Conservation (phyloP, 371 early-diverging fungal genomes). For the Synchytrium microbalum region DNA sequence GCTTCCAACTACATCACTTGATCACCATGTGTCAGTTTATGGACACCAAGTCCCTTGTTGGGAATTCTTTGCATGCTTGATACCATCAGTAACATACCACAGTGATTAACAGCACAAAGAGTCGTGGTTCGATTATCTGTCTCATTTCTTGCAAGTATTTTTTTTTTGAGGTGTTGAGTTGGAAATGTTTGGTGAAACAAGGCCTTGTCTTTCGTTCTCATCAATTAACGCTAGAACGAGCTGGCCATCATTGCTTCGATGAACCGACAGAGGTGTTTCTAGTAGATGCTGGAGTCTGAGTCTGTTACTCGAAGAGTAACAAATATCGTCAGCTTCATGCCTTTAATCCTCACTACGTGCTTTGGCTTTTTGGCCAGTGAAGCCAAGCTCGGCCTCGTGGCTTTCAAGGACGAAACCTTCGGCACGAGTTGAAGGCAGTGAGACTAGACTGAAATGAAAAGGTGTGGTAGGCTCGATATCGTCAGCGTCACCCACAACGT, state of each 20-base stretch:
- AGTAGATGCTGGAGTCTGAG: too few relatives aligned
- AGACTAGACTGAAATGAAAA: too few relatives aligned
- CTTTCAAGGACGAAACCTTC: too few relatives aligned
- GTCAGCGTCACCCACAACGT: conserved; percentile 45
- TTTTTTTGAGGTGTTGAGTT: conserved; percentile 33
- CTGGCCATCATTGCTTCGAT: conserved; percentile 1
- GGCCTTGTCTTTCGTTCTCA: conserved; percentile 1
- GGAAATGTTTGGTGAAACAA: background rate
- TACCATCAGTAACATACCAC: conserved; percentile 59
- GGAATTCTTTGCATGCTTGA: conserved; percentile 65
- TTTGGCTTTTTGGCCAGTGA: too few relatives aligned
- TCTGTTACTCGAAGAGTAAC: too few relatives aligned
- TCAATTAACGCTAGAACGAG: background rate
- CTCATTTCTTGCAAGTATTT: conserved; percentile 86
- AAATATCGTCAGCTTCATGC: too few relatives aligned
- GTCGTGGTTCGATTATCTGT: conserved; percentile 75
- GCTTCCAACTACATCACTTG: conserved; percentile 73
- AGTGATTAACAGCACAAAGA: conserved; percentile 38
- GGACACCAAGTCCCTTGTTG: conserved; percentile 4
- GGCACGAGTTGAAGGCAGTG: too few relatives aligned
- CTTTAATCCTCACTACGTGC: too few relatives aligned
- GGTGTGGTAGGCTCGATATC: conserved; percentile 58
- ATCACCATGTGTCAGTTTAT: conserved; percentile 57
- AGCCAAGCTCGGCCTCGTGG: too few relatives aligned
- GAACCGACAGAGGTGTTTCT: background rate